Percentiles rank a stretch among this genome's conserved stretches.
Conservation (phyloP, 192 early-diverging fungal species). For the Coemansia sp. region DNA sequence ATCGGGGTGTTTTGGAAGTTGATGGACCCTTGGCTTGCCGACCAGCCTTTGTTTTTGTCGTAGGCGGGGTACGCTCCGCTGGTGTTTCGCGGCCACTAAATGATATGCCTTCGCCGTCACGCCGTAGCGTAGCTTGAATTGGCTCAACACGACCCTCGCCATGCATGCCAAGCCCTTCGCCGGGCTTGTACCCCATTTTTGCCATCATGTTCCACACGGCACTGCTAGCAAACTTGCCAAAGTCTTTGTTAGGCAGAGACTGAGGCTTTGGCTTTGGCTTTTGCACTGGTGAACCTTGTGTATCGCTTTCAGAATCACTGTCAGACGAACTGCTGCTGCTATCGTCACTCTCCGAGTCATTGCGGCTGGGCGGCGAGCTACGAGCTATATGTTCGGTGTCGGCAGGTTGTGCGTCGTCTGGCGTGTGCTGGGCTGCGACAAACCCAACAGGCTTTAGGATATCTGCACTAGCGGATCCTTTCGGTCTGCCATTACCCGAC, state of each 20-base stretch:
- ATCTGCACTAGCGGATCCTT: background rate
- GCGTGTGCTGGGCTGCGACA: constrained; percentile 6
- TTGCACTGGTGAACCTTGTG: background rate
- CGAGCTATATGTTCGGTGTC: background rate
- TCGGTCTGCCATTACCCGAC: background rate
- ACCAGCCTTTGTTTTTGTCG: background rate
- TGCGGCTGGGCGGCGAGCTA: background rate
- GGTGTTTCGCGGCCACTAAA: constrained; percentile 76
- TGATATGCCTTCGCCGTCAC: constrained; percentile 77
- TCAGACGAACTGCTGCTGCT: background rate
- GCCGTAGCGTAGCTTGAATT: constrained; percentile 84
- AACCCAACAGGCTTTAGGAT: constrained; percentile 23
- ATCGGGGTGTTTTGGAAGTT: background rate
- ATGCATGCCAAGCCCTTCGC: constrained; percentile 85
- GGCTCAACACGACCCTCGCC: constrained; percentile 89
- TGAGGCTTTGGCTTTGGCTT: background rate
- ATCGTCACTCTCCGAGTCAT: background rate
- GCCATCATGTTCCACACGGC: constrained; percentile 79
- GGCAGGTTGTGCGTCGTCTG: background rate
- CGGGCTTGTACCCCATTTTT: constrained; percentile 88
- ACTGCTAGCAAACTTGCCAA: constrained; percentile 79
- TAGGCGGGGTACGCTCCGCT: background rate
- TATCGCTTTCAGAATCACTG: background rate
- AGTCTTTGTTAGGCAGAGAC: constrained; percentile 57
- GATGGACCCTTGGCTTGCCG: background rate